Evolutionary conservation across 2,329 filamentous ascomycete genomes (phyloP).

Genomic region (Botrytis galanthina): DNA sequence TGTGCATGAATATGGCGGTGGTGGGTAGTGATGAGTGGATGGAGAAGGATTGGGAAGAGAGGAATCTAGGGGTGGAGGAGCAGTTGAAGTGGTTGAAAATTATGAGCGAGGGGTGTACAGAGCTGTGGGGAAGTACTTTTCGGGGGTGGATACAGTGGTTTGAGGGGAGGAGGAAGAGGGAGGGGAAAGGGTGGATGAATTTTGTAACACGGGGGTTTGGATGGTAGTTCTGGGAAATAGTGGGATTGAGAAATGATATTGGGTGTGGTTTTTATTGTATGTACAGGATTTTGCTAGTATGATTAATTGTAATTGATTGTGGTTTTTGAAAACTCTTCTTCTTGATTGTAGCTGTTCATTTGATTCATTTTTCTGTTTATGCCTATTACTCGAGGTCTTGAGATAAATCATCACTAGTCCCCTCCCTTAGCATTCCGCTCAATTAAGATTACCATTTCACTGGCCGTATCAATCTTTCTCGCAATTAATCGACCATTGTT

Average conservation of each 20-base stretch:
- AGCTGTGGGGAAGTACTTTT: background rate
- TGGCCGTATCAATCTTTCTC: too few relatives aligned
- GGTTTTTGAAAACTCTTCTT: background rate
- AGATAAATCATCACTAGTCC: background rate
- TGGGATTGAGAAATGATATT: background rate
- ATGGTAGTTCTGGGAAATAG: background rate
- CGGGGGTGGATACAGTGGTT: background rate
- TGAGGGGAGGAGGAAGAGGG: background rate
- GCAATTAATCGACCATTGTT: too few relatives aligned
- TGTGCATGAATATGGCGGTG: background rate
- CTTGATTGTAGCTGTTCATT: background rate
- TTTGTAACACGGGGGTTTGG: accelerated
- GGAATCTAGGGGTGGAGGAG: background rate
- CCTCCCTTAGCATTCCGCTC: background rate
- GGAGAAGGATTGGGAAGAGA: background rate
- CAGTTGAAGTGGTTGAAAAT: background rate
- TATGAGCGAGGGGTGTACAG: background rate
- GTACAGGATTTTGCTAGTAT: background rate
- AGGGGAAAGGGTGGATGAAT: background rate
- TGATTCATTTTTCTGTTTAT: background rate
- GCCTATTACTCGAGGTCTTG: background rate
- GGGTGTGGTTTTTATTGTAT: background rate
- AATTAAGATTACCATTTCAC: background rate
- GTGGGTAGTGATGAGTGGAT: background rate
- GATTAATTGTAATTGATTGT: background rate